phyloP scores from a whole-genome alignment of 805 yeast genomes.

The Saccharomycopsis schoenii region DNA sequence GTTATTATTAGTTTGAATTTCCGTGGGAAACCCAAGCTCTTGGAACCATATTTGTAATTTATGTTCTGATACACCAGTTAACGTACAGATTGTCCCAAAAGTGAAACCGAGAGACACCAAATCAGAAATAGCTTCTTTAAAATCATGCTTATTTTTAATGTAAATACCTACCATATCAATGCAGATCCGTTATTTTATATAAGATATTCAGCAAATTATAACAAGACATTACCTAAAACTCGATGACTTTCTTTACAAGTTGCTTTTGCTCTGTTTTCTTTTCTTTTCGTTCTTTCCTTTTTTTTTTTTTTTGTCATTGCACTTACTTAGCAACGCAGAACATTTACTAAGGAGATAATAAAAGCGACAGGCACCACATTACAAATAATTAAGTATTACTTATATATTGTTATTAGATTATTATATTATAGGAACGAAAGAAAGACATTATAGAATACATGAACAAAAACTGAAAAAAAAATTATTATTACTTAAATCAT shows the following conservation, averaged over 20 bases:
- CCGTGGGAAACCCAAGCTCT: not conserved
- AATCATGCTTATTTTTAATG: slow-evolving; percentile 1
- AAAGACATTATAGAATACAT: not conserved
- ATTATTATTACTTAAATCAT: not conserved
- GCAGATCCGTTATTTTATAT: not conserved
- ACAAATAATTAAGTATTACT: not conserved
- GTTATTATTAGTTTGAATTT: not conserved
- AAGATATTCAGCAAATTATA: too few species aligned
- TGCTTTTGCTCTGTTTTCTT: too few species aligned
- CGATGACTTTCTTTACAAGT: too few species aligned
- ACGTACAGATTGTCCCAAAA: not conserved
- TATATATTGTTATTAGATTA: not conserved
- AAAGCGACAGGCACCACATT: too few species aligned
- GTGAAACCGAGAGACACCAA: slow-evolving; percentile 5
- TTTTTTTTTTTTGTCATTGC: too few species aligned
- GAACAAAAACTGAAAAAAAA: not conserved
- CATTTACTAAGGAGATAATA: too few species aligned
- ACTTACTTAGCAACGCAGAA: too few species aligned
- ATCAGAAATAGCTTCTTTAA: slow-evolving; percentile 9
- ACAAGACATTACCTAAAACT: too few species aligned
- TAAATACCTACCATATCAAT: slow-evolving; percentile 4
- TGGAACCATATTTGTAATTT: slow-evolving; percentile 2
- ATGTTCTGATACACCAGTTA: slow-evolving; percentile 1
- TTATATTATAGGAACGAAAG: not conserved
- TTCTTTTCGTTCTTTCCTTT: too few species aligned